These are phyloP conservation scores for Plantago ovata DNA, from an alignment of 257 asterid genomes.

Conservation along the genomic window DNA sequence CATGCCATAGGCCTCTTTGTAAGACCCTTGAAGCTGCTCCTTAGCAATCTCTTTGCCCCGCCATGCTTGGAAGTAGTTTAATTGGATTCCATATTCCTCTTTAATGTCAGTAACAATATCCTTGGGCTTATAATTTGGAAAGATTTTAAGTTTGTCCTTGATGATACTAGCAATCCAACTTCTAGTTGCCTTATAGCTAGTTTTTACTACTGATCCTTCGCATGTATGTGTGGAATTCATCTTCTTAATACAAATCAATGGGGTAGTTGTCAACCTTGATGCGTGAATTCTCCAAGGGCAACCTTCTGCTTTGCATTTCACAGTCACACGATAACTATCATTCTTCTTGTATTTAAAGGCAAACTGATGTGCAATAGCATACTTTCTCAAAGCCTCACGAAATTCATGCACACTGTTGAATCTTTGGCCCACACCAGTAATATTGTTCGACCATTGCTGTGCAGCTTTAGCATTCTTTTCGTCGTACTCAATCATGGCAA, in stretches of 20 bases:
- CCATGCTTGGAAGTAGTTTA: constrained; percentile 99
- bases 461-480: constrained; percentile 80
- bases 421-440: constrained; percentile 95
- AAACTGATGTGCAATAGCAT: constrained; percentile 91
- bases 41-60: constrained; percentile 97
- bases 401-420: constrained; percentile 93
- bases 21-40: constrained; percentile 99
- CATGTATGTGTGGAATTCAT: constrained; percentile 92
- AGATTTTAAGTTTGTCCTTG: constrained; percentile 82
- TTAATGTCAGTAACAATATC: constrained; percentile 91
- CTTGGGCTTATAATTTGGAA: constrained; percentile 90
- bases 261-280: constrained; percentile 90
- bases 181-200: constrained; percentile 88
- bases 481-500: constrained; percentile 40
- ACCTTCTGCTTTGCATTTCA: constrained; percentile 91
- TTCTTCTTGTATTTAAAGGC: constrained; percentile 95
- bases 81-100: constrained; percentile 87
- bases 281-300: constrained; percentile 99
- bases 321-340: constrained; percentile 96
- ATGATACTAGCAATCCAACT: constrained; percentile 99
- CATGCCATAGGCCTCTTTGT: constrained; percentile 90
- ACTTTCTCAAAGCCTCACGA: constrained; percentile 88
- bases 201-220: constrained; percentile 63
- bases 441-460: constrained; percentile 81
- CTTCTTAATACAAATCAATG: constrained; percentile 90